Evolutionary conservation across 192 early-diverging fungal species (phyloP), one percentile per base, ranked within the genome.

Genomic region (Bifiguratus adelaidae): DNA sequence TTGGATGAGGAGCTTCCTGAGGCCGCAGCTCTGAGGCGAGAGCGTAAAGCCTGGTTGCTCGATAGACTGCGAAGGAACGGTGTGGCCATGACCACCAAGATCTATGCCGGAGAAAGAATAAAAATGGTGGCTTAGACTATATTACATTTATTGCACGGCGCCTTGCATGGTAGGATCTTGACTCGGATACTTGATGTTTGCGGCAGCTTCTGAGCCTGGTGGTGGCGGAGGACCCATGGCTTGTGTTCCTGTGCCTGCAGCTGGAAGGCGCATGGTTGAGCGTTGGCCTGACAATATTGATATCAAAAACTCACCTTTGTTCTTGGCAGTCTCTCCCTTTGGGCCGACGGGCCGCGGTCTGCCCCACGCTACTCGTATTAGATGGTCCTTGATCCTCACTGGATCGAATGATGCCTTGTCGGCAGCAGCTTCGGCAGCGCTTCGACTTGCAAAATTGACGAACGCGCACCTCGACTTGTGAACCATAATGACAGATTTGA

Each of bases 401-500:
- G 86, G 83, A 44, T 73, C 78, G 41, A 74, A 81, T 6, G 82
- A 35, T 1, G 56, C 65, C 35, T 81, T 74, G 23, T 77, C 68
- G 7, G 85, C 78, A 0, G 86, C 94, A n/a, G 77, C 63, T 62
- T 97, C 92, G 15, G 94, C 94, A n/a, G 72, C 76, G 7, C 70
- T 65, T 24, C 94, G 70, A 3, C 76, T 77, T 13, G 75, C 74
- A 62, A 74, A 97, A 58, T 95, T 97, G 33, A 97, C 65, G 67
- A 97, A 97, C 2, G 92, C 92, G 45, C 87, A 91, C 46, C 80
- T 73, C 33, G 79, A 78, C 56, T 86, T 89, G 38, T 75, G 64
- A 15, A 85, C 76, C 2, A 95, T 71, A 2, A 87, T 78, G 27
- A 97, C 65, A 1, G 88, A 89, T 61, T 89, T 88, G 53, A 95